phyloP scores from a whole-genome alignment of 2,329 filamentous ascomycete genomes.

The Fonsecaea multimorphosa region DNA sequence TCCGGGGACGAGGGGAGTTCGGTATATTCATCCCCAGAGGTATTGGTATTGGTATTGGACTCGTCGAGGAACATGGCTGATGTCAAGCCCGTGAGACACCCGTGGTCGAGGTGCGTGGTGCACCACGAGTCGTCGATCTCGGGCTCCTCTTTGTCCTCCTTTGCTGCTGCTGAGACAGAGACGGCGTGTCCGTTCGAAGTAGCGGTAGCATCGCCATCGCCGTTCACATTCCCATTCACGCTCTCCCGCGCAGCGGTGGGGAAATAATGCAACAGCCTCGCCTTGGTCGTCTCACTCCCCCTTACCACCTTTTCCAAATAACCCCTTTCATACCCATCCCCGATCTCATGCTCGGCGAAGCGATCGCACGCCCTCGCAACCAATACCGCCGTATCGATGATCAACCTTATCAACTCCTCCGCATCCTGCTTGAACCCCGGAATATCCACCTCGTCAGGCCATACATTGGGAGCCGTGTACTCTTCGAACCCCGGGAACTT shows the following conservation, averaged over 20 bases:
- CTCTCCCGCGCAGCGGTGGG: conserved; percentile 54
- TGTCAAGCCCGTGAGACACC: conserved; percentile 90
- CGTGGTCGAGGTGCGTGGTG: conserved; percentile 77
- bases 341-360: conserved; percentile 79
- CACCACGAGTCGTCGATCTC: conserved; percentile 87
- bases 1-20: conserved; percentile 82
- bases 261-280: conserved; percentile 90
- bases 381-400: conserved; percentile 87
- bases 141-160: neutral
- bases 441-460: conserved; percentile 70
- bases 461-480: conserved; percentile 88
- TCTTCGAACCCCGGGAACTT: conserved; percentile 69
- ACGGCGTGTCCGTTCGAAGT: conserved; percentile 7
- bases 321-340: conserved; percentile 73
- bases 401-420: conserved; percentile 76
- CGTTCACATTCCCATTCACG: conserved; percentile 13
- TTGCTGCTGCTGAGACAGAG: neutral
- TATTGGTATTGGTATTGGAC: too few species aligned
- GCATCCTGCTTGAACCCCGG: conserved; percentile 77
- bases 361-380: conserved; percentile 90
- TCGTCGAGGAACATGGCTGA: conserved; percentile 97
- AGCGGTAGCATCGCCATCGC: neutral
- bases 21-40: too few species aligned
- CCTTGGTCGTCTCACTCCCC: conserved; percentile 87
- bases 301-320: conserved; percentile 88